These are phyloP conservation scores for Ogataea degrootiae DNA, from an alignment of 805 yeast genomes.

Conservation along the genomic window DNA sequence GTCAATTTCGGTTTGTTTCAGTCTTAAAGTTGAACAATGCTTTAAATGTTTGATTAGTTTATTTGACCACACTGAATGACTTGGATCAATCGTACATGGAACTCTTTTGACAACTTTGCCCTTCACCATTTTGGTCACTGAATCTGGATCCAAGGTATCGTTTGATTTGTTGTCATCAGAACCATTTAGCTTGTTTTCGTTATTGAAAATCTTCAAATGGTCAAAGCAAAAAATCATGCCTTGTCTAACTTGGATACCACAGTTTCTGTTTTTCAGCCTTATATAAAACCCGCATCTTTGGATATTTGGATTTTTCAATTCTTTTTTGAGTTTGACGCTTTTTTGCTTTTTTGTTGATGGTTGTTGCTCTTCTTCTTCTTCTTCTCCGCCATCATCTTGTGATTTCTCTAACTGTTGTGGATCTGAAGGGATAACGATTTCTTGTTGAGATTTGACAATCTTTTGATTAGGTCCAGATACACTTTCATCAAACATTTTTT, in stretches of 20 bases:
- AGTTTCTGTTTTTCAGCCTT: conserved; percentile 46
- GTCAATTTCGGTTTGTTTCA: conserved; percentile 31
- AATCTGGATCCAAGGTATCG: too few relatives aligned
- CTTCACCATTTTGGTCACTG: conserved; percentile 16
- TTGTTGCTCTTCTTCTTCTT: neutral
- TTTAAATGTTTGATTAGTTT: conserved; percentile 51
- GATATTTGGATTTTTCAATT: neutral
- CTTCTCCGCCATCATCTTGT: too few relatives aligned
- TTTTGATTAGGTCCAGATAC: too few relatives aligned
- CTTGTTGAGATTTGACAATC: too few relatives aligned
- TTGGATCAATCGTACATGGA: conserved; percentile 72
- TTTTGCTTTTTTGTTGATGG: neutral
- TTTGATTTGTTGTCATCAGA: too few relatives aligned
- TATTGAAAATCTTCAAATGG: conserved; percentile 37
- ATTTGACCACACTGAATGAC: conserved; percentile 66
- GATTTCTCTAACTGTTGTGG: too few relatives aligned
- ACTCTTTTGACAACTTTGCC: conserved; percentile 39
- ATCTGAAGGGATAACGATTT: too few relatives aligned
- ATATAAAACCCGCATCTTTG: conserved; percentile 45
- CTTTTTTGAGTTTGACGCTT: neutral
- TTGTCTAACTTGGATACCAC: conserved; percentile 56
- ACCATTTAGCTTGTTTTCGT: neutral
- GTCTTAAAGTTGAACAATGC: conserved; percentile 50
- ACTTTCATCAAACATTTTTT: too few relatives aligned
- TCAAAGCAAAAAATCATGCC: conserved; percentile 56